These are phyloP conservation scores for Pochonia chlamydosporia DNA, from an alignment of 2,329 filamentous ascomycete genomes.

Conservation along the genomic window DNA sequence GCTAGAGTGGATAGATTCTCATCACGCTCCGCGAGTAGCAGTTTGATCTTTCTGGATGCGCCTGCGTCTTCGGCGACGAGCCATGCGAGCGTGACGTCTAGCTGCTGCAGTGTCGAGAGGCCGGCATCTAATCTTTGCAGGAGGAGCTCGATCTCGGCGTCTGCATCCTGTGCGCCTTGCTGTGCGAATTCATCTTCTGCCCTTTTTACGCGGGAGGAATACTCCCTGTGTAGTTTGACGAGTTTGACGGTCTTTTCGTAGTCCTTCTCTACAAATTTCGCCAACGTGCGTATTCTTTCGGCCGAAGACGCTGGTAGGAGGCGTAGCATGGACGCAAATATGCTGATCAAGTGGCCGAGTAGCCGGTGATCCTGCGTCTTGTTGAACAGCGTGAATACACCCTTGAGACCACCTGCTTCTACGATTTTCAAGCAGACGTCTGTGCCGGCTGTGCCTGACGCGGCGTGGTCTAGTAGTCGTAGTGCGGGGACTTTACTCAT, in stretches of 20 bases:
- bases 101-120: constrained; percentile 73
- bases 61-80: constrained; percentile 82
- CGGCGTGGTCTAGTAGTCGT: constrained; percentile 79
- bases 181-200: constrained; percentile 42
- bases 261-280: constrained; percentile 93
- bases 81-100: constrained; percentile 86
- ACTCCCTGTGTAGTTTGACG: constrained; percentile 65
- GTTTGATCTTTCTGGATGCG: constrained; percentile 58
- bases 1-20: constrained; percentile 59
- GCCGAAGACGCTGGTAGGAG: constrained; percentile 72
- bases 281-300: constrained; percentile 74
- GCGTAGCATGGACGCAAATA: constrained; percentile 78
- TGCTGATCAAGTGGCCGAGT: constrained; percentile 75
- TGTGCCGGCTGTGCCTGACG: constrained; percentile 39
- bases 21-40: constrained; percentile 61
- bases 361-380: constrained; percentile 67
- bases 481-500: constrained; percentile 73
- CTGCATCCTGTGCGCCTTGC: constrained; percentile 18
- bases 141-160: constrained; percentile 66
- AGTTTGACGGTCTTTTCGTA: constrained; percentile 79
- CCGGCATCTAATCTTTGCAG: constrained; percentile 75
- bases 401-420: constrained; percentile 78
- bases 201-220: constrained; percentile 55
- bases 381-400: constrained; percentile 81
- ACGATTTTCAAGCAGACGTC: constrained; percentile 71